Evolutionary conservation across 129 eudicot genomes (phyloP).

Genomic region (Silybum marianum): DNA sequence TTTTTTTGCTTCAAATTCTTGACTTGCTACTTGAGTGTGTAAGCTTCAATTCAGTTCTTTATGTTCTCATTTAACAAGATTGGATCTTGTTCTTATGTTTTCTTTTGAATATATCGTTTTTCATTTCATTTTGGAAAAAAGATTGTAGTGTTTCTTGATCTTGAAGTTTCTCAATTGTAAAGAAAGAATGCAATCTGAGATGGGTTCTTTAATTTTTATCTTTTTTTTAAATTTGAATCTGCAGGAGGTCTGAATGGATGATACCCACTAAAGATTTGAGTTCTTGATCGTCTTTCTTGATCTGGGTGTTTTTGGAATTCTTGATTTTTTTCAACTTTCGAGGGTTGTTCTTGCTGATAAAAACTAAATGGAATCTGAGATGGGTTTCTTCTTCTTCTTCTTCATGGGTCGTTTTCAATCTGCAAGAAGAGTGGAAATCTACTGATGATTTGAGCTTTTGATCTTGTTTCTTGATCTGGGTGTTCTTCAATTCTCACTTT

Average conservation of each 20-base stretch:
- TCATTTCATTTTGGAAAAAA: not conserved
- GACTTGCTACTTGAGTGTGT: slow-evolving; percentile 18
- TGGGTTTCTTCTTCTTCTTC: slow-evolving; percentile 15
- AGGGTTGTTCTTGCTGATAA: slow-evolving; percentile 27
- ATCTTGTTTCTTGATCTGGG: slow-evolving; percentile 46
- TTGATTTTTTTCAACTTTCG: slow-evolving; percentile 5
- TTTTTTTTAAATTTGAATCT: not conserved
- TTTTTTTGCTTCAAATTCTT: slow-evolving; percentile 28
- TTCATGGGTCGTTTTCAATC: slow-evolving; percentile 15
- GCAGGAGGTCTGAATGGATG: not conserved
- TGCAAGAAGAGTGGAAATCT: not conserved
- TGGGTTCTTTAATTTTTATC: slow-evolving; percentile 16
- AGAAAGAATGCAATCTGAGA: slow-evolving; percentile 18
- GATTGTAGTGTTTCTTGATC: slow-evolving; percentile 20
- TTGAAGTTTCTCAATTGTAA: not conserved
- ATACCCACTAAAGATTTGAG: slow-evolving; percentile 37
- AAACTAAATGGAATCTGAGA: slow-evolving; percentile 17
- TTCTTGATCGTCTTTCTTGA: slow-evolving; percentile 39
- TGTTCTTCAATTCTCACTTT: slow-evolving; percentile 17
- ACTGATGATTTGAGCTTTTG: slow-evolving; percentile 40
- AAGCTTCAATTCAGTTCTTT: slow-evolving; percentile 25
- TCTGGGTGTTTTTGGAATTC: slow-evolving; percentile 29
- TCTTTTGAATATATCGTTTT: slow-evolving; percentile 3
- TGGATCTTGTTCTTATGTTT: slow-evolving; percentile 37
- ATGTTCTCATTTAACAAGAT: slow-evolving; percentile 19